Percentiles rank a stretch among this genome's conserved stretches.
Evolutionary conservation across 805 yeast genomes (phyloP).

Genomic region (Blastobotrys terrestris): DNA sequence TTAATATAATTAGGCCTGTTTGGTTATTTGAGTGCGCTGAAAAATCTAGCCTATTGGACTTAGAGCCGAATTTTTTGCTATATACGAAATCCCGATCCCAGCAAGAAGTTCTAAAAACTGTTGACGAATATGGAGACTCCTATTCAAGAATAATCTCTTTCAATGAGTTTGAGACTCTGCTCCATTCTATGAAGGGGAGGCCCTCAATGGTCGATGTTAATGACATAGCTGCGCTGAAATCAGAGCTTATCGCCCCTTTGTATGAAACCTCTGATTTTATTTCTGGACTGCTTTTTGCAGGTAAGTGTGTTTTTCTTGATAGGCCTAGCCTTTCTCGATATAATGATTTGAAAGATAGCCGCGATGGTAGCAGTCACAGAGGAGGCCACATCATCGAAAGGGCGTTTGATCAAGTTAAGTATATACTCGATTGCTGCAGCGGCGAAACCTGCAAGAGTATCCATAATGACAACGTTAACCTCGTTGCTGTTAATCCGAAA

Average conservation of each 20-base stretch:
- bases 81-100: slow-evolving; percentile 19
- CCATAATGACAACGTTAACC: not conserved
- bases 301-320: not conserved
- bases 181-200: not conserved
- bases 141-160: slow-evolving; percentile 19
- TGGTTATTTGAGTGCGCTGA: slow-evolving; percentile 70
- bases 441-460: not conserved
- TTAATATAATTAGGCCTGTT: slow-evolving; percentile 55
- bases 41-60: slow-evolving; percentile 35
- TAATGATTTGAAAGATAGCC: too few species aligned
- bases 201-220: not conserved
- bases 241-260: not conserved
- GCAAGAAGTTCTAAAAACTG: slow-evolving; percentile 29
- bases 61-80: slow-evolving; percentile 45
- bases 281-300: not conserved
- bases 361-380: too few species aligned
- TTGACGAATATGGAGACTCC: slow-evolving; percentile 64
- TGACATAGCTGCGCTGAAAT: not conserved
- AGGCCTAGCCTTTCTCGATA: not conserved
- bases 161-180: not conserved
- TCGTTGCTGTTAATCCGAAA: not conserved
- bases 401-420: not conserved
- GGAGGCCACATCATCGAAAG: not conserved
- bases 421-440: not conserved
- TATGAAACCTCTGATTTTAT: not conserved